These are phyloP conservation scores for Trichophyton verrucosum DNA, from an alignment of 2,329 filamentous ascomycete genomes.

Conservation along the genomic window DNA sequence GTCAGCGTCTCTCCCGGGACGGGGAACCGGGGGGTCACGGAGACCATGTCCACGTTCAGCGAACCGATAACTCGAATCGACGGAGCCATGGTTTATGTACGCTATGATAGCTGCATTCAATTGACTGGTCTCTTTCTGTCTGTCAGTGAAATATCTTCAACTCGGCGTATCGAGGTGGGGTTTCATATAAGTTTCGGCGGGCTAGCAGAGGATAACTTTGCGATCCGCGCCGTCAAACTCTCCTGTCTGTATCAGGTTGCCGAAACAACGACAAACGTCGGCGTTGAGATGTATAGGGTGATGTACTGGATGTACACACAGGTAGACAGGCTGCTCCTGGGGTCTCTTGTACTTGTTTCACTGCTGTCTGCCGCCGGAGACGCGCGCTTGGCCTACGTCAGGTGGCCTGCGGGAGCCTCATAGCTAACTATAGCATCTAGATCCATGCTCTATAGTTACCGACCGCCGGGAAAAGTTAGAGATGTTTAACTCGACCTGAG, in stretches of 20 bases:
- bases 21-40: conserved; percentile 72
- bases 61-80: conserved; percentile 78
- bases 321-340: no score
- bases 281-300: no score
- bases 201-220: not conserved
- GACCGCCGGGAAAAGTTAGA: not conserved
- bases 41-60: conserved; percentile 88
- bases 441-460: not conserved
- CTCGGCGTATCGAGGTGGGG: not conserved
- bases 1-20: conserved; percentile 78
- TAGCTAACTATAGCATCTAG: not conserved
- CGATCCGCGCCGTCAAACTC: not conserved
- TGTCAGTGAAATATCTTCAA: not conserved
- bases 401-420: not conserved
- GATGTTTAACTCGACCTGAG: not conserved
- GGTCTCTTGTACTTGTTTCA: no score
- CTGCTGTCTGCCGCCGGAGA: no score
- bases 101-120: not conserved
- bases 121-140: not conserved
- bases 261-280: not conserved
- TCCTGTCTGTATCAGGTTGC: not conserved
- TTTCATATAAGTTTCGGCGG: not conserved
- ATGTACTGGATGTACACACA: no score
- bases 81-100: conserved; percentile 25
- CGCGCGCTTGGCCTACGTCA: not conserved